These are phyloP conservation scores for Curvularia verruculosa DNA, from an alignment of 2,329 filamentous ascomycete genomes.

Conservation along the genomic window DNA sequence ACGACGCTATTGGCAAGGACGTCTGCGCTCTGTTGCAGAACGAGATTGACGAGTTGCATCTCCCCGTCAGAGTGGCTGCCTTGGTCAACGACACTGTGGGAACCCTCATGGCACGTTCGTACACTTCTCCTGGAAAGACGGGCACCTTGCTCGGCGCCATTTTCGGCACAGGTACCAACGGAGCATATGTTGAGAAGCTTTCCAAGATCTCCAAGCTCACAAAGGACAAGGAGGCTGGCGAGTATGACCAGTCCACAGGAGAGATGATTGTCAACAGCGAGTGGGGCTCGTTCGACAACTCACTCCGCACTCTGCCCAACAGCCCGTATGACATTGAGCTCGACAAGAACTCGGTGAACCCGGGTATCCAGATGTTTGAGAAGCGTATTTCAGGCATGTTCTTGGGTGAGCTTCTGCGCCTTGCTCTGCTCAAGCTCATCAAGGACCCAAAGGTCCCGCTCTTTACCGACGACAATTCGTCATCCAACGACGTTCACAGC, in stretches of 20 bases:
- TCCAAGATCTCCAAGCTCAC: slow-evolving; percentile 79
- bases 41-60: slow-evolving; percentile 83
- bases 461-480: slow-evolving; percentile 77
- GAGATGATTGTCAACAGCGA: slow-evolving; percentile 98
- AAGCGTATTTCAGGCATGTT: slow-evolving; percentile 99
- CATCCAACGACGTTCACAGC: slow-evolving; percentile 68
- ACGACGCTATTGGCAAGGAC: slow-evolving; percentile 92
- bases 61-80: slow-evolving; percentile 93
- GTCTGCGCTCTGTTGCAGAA: slow-evolving; percentile 87
- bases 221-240: slow-evolving; percentile 51
- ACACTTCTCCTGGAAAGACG: slow-evolving; percentile 86
- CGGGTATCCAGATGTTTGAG: slow-evolving; percentile 97
- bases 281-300: slow-evolving; percentile 98
- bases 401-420: slow-evolving; percentile 87
- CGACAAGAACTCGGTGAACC: slow-evolving; percentile 83
- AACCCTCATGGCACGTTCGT: slow-evolving; percentile 96
- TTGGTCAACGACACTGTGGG: slow-evolving; percentile 98
- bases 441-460: slow-evolving; percentile 70
- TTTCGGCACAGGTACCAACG: slow-evolving; percentile 96
- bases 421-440: slow-evolving; percentile 74
- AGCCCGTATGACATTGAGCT: slow-evolving; percentile 82
- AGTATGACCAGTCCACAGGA: slow-evolving; percentile 80
- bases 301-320: slow-evolving; percentile 82
- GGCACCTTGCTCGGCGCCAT: slow-evolving; percentile 92
- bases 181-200: slow-evolving; percentile 94